Evolutionary conservation across 1,139 yeast species (phyloP).

Genomic region (Sugiyamaella grinbergsii): DNA sequence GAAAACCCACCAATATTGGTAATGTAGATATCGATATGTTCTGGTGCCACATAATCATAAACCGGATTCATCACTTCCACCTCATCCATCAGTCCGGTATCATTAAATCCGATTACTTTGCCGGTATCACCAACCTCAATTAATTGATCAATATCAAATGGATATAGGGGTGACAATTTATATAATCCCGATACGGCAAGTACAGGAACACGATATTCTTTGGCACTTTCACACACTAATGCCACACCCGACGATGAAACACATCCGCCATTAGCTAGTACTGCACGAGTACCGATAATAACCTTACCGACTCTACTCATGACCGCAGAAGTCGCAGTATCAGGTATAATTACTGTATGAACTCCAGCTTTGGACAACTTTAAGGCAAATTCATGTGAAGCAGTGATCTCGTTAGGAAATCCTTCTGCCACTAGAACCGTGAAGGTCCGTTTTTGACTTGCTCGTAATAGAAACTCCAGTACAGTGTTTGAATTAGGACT

Average conservation of each 20-base stretch:
- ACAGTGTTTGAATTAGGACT: constrained; percentile 93
- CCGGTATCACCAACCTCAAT: constrained; percentile 95
- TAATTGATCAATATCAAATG: constrained; percentile 83
- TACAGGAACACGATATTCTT: constrained; percentile 91
- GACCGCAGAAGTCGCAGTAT: constrained; percentile 87
- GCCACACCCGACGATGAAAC: constrained; percentile 89
- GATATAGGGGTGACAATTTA: constrained; percentile 90
- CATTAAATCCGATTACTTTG: constrained; percentile 71
- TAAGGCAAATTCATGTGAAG: constrained; percentile 78
- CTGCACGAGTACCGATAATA: constrained; percentile 86
- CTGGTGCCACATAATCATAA: constrained; percentile 91
- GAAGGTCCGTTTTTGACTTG: constrained; percentile 86
- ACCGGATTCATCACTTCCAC: constrained; percentile 91
- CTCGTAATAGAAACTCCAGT: constrained; percentile 79
- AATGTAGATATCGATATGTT: constrained; percentile 88
- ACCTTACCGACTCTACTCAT: constrained; percentile 98
- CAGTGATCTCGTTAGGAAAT: constrained; percentile 79
- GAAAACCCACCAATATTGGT: constrained; percentile 94
- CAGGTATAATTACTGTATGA: constrained; percentile 90
- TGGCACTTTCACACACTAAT: constrained; percentile 93
- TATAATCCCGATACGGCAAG: constrained; percentile 93
- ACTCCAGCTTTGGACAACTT: constrained; percentile 81
- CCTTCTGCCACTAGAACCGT: constrained; percentile 91
- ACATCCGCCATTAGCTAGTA: constrained; percentile 95
- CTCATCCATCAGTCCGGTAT: constrained; percentile 60